Evolutionary conservation across 345 rosid genomes (phyloP), one percentile per base, ranked within the genome.

Genomic region (Mallotus nudiflorus): DNA sequence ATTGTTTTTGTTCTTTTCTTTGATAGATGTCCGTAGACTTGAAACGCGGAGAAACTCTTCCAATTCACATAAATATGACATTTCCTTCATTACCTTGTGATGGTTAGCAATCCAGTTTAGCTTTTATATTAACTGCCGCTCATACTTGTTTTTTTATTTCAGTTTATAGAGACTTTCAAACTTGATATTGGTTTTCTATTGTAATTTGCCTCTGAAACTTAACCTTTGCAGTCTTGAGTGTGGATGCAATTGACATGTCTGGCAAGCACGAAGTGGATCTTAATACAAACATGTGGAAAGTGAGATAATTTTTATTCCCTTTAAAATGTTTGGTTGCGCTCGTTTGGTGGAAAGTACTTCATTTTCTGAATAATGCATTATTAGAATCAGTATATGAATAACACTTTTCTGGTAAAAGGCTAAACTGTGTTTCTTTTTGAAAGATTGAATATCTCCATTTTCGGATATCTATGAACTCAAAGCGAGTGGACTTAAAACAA

Each of bases 261-360:
- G 99, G 99, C 69, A 96, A 92, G 84, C 99, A 96, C 79, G 98
- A 96, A 91, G 99, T 96, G 64, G 99, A 96, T 86, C 97, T 96
- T 12, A 96, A 92, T 77, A 96, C 98, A 63, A 92, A 85, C 78
- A 88, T 96, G 77, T 96, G 98, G 99, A 96, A 96, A 81, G 99
- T 96, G 84, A 77, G 81, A 65, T 11, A 40, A 14, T 16, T 28
- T 20, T 52, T 31, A 9, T 50, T 42, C 37, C 28, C 33, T 56
- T 33, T 1, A 9, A 54, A 19, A 4, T 58, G 10, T 49, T 66
- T 25, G 9, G 12, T 6, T 37, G 22, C 28, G 8, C 9, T 39
- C 9, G 42, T 4, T 39, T 39, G 42, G 42, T 39, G 42, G 42
- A 39, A 39, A 39, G 9, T 39, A 39, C 42, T 39, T 9, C 42